Conservation (phyloP, 2,329 filamentous ascomycete genomes). For the Ceratocystiopsis sp. region DNA sequence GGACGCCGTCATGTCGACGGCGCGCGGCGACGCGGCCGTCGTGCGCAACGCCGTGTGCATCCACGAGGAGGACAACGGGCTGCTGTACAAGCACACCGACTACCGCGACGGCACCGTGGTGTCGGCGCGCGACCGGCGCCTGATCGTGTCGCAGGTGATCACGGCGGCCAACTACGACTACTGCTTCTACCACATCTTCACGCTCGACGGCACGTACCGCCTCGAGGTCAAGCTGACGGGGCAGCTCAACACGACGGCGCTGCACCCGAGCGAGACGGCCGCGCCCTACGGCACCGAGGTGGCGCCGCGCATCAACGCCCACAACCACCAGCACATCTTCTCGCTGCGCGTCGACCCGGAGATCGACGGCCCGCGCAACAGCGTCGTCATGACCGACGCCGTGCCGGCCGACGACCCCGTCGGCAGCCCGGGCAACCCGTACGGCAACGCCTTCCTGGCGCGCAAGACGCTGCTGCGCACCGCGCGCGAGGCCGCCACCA, state of each 20-base stretch:
- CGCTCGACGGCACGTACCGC: constrained; percentile 78
- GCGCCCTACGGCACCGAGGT: constrained; percentile 85
- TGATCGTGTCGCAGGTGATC: constrained; percentile 82
- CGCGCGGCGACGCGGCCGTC: constrained; percentile 53
- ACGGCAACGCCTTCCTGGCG: constrained; percentile 81
- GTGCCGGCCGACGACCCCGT: constrained; percentile 54
- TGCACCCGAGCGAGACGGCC: constrained; percentile 65
- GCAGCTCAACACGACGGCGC: constrained; percentile 78
- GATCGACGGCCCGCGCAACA: constrained; percentile 61
- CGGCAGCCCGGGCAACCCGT: constrained; percentile 66
- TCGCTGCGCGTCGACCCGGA: constrained; percentile 77
- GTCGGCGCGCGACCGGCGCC: constrained; percentile 70
- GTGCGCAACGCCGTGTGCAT: constrained; percentile 94
- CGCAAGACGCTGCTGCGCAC: constrained; percentile 68
- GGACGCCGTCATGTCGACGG: constrained; percentile 70
- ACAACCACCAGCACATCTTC: constrained; percentile 94
- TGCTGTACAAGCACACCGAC: constrained; percentile 87
- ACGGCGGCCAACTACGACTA: constrained; percentile 96
- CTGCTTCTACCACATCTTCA: constrained; percentile 14
- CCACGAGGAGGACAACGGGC: constrained; percentile 83
- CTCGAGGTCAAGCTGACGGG: constrained; percentile 84
- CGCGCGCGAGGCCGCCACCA: constrained; percentile 49
- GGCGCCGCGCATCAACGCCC: constrained; percentile 78
- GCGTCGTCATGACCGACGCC: constrained; percentile 70
- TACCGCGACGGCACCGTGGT: constrained; percentile 81